Evolutionary conservation across 805 yeast species (phyloP), one percentile per base, ranked within the genome.

Genomic region (Komagataella pastoris): DNA sequence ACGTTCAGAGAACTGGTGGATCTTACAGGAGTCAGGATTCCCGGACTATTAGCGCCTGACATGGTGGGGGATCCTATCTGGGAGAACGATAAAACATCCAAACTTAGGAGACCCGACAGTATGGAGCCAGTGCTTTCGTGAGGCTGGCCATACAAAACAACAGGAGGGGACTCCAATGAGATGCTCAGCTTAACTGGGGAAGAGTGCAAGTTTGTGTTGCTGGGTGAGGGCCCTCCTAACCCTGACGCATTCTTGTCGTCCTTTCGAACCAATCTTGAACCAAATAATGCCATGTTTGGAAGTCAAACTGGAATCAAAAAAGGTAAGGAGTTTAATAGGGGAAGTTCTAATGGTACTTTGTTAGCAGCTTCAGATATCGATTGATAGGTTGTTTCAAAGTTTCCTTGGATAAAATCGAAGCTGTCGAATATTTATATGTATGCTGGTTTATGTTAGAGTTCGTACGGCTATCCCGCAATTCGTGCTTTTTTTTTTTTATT

Each of bases 121-220:
- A 91, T 73, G 4, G 96, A 85, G 1, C 99, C 99, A 0, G 95
- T 75, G 1, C 93, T 81, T 54, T 87, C 93, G 7, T 67, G 65
- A 2, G 90, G 85, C 0, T 75, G 66, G 0, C 99, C 99, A 61
- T 86, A 91, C 52, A 93, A 68, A 48, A 88, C 79, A 44, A 90
- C 74, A 0, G 99, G 99, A 1, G 98, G 98, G 1, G 95, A 83
- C 62, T 93, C 99, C 19, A 93, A 70, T 44, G 74, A 73, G 40
- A 90, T 74, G 0, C 80, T 62, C 10, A 87, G 65, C 40, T 75
- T 58, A 21, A 67, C 54, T 12, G 63, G 64, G 2, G 62, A 56
- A 8, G 56, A 47, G 3, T 24, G 17, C 14, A 61, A 59, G 18
- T 55, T 56, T 6, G 56, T 51, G 49, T 56, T 59, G 50, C 65